Percentiles rank a stretch among this genome's conserved stretches.
phyloP scores from a whole-genome alignment of 2,329 filamentous ascomycete species.

The Aspergillus sp. region DNA sequence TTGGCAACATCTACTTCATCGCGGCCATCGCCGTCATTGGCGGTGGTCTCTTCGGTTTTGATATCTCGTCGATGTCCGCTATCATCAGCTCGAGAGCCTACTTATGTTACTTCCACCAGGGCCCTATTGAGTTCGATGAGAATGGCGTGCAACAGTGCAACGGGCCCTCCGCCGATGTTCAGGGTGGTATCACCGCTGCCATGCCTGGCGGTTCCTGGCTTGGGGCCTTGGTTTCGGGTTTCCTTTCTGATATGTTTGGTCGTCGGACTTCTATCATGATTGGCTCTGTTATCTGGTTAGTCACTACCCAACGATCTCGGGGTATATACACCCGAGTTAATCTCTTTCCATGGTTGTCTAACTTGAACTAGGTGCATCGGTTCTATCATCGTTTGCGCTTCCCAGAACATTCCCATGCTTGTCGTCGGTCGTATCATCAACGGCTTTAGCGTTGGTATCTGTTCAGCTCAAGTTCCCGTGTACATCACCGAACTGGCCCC shows the following conservation, averaged over 20 bases:
- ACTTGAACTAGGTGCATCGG: slow-evolving; percentile 48
- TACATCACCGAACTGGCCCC: slow-evolving; percentile 68
- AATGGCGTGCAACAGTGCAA: slow-evolving; percentile 27
- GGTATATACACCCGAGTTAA: too few species aligned
- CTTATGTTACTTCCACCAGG: slow-evolving; percentile 68
- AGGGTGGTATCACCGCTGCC: slow-evolving; percentile 70
- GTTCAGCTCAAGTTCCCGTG: slow-evolving; percentile 68
- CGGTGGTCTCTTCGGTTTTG: slow-evolving; percentile 74
- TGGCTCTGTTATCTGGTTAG: slow-evolving; percentile 52
- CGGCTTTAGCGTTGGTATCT: slow-evolving; percentile 72
- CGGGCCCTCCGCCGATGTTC: slow-evolving; percentile 53
- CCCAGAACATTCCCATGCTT: slow-evolving; percentile 69
- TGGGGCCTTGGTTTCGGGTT: slow-evolving; percentile 57
- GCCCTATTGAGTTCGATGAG: slow-evolving; percentile 31
- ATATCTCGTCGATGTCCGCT: slow-evolving; percentile 73
- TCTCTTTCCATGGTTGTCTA: neutral
- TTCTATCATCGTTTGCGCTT: slow-evolving; percentile 60
- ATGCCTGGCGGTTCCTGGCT: slow-evolving; percentile 73
- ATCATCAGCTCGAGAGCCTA: slow-evolving; percentile 68
- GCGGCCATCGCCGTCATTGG: slow-evolving; percentile 61
- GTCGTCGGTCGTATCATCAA: slow-evolving; percentile 70
- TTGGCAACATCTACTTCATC: slow-evolving; percentile 61
- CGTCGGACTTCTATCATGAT: slow-evolving; percentile 55
- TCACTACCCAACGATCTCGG: neutral
- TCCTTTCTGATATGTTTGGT: slow-evolving; percentile 57